Evolutionary conservation across 2,329 filamentous ascomycete genomes (phyloP).

Genomic region (Fusarium begoniae): DNA sequence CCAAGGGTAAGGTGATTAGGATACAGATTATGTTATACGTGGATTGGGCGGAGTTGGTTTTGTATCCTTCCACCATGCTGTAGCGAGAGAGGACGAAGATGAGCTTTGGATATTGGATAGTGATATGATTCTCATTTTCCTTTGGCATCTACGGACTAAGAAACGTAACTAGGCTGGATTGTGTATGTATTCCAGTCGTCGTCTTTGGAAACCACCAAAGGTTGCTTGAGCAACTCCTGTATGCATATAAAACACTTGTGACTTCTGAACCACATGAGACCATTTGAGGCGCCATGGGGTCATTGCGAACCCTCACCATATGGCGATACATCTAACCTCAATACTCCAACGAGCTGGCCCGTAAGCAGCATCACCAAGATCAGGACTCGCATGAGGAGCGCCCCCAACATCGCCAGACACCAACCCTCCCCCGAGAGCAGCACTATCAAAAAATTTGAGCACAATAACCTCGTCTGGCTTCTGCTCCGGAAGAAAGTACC

Average conservation of each 20-base stretch:
- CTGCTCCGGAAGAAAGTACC: not conserved
- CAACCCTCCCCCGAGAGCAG: not conserved
- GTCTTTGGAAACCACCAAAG: not conserved
- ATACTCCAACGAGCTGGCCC: not conserved
- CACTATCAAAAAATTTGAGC: not conserved
- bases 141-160: not conserved
- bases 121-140: accelerated
- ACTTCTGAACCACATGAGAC: not conserved
- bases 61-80: not conserved
- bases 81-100: not conserved
- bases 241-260: not conserved
- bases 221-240: not conserved
- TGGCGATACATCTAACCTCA: not conserved
- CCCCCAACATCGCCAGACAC: not conserved
- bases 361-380: not conserved
- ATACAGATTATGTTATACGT: not conserved
- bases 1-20: not conserved
- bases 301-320: not conserved
- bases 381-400: not conserved
- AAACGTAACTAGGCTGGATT: accelerated
- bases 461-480: not conserved
- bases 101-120: not conserved
- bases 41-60: not conserved
- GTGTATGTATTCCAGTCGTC: not conserved
- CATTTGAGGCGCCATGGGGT: no score